Evolutionary conservation across 2,329 filamentous ascomycete genomes (phyloP).

Genomic region (Aureobasidium leucospermi): DNA sequence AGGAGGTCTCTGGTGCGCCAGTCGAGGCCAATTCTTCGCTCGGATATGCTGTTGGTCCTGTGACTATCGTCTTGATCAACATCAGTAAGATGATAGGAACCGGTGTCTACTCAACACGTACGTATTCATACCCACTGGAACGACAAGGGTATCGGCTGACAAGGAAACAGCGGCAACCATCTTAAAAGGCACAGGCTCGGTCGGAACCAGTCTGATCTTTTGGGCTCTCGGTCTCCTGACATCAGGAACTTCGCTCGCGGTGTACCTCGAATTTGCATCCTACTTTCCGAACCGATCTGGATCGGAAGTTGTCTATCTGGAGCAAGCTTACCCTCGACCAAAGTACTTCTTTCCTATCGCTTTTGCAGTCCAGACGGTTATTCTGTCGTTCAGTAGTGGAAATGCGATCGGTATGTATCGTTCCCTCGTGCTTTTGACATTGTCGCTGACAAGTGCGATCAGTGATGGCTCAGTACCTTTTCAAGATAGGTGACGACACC

Average conservation of each 20-base stretch:
- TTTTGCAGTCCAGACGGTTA: constrained; percentile 57
- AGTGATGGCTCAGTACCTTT: constrained; percentile 57
- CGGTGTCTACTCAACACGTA: constrained; percentile 58
- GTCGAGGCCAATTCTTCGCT: constrained; percentile 53
- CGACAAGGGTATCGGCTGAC: not conserved
- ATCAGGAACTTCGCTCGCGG: constrained; percentile 46
- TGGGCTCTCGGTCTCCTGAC: constrained; percentile 25
- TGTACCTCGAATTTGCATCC: constrained; percentile 57
- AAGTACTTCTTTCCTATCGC: constrained; percentile 57
- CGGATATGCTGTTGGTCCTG: constrained; percentile 50
- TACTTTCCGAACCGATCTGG: constrained; percentile 62
- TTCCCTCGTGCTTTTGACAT: not conserved
- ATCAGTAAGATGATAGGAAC: constrained; percentile 56
- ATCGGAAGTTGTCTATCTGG: constrained; percentile 59
- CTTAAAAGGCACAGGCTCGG: constrained; percentile 52
- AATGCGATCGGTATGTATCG: constrained; percentile 49
- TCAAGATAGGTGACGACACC: constrained; percentile 44
- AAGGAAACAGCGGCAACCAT: constrained; percentile 45
- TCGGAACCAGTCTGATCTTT: constrained; percentile 56
- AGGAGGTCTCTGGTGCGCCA: constrained; percentile 55
- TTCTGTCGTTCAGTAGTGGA: constrained; percentile 58
- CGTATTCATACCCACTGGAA: constrained; percentile 22
- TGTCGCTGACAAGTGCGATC: constrained; percentile 16
- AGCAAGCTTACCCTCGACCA: constrained; percentile 59
- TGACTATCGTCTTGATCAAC: constrained; percentile 54